These are phyloP conservation scores for Albugo candida DNA, from an alignment of 352 stramenopile genomes.

Conservation along the genomic window DNA sequence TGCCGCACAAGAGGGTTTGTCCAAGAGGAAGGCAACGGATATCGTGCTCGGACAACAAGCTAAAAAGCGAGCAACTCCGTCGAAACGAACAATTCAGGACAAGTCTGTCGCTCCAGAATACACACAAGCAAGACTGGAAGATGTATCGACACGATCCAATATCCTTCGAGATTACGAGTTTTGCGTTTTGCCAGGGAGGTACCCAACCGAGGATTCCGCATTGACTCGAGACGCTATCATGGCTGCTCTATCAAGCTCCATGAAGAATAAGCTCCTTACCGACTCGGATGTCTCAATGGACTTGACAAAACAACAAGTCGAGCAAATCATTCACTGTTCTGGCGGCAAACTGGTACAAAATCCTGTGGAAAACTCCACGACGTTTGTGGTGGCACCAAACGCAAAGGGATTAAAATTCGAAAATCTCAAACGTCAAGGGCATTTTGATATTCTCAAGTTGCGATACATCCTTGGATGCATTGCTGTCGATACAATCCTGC, in stretches of 20 bases:
- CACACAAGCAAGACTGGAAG: slow-evolving; percentile 34
- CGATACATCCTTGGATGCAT: slow-evolving; percentile 40
- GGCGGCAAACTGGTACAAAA: slow-evolving; percentile 59
- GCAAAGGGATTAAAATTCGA: slow-evolving; percentile 51
- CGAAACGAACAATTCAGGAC: slow-evolving; percentile 3
- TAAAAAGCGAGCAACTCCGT: slow-evolving; percentile 13
- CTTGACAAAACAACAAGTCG: slow-evolving; percentile 47
- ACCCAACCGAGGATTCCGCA: slow-evolving; percentile 6
- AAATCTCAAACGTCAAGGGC: slow-evolving; percentile 63
- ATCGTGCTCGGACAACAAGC: slow-evolving; percentile 37
- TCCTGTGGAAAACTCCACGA: slow-evolving; percentile 35
- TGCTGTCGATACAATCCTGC: slow-evolving; percentile 11
- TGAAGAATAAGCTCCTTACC: slow-evolving; percentile 6
- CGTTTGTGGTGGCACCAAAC: slow-evolving; percentile 38
- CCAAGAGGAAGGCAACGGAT: slow-evolving; percentile 53
- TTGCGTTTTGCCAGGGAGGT: slow-evolving; percentile 64
- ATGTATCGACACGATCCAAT: slow-evolving; percentile 26
- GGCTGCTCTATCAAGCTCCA: slow-evolving; percentile 12
- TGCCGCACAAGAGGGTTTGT: slow-evolving; percentile 26
- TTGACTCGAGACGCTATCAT: not conserved
- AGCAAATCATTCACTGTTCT: slow-evolving; percentile 51
- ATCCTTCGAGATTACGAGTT: slow-evolving; percentile 55
- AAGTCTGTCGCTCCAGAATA: slow-evolving; percentile 26
- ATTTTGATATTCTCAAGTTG: slow-evolving; percentile 52
- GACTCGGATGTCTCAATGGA: too few relatives aligned